Evolutionary conservation across 768 basidiomycete genomes (phyloP), one percentile per base, ranked within the genome.

Genomic region (Hypholoma sublateritium): DNA sequence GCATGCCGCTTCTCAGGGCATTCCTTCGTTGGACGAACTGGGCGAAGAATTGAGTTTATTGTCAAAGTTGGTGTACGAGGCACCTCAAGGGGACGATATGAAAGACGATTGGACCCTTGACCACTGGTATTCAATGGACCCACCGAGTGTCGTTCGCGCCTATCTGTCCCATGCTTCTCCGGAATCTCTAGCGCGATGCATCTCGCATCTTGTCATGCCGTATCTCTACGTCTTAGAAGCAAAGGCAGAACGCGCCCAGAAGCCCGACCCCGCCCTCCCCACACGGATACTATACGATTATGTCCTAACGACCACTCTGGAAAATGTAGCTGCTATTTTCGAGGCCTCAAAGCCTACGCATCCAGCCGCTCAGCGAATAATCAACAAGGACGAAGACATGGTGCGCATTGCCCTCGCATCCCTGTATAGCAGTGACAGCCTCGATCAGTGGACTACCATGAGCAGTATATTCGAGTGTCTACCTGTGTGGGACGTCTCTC

Each of bases 391-490:
- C 62, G 85, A 90, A 63, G 91, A 93, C 62, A 84, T 95, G 67
- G 93, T 86, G 13, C 83, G 89, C 11, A 71, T 98, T 13, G 95
- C 95, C 3, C 83, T 98, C 12, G 89, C 95, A 6, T 89, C 88
- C 64, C 72, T 98, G 21, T 99, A 99, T 60, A 94, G 94, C 13
- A 89, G 83, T 63, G 80, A 85, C 57, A 81, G 81, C 54, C 72
- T 87, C 34, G 77, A 84, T 56, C 80, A 87, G 61, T 96, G 92
- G 93, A 66, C 84, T 0, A 86, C 77, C 4, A 98, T 97, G 95
- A 92, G 89, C 61, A 76, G 78, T 32, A 91, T 99, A 50, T 98
- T 99, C 69, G 96, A 99, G 68, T 99, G 95, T 67, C 79, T 98
- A 32, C 96, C 96, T 0, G 96, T 88, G 3, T 97, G 95, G 93